Conservation (phyloP, 2,329 filamentous ascomycete species). For the Pseudogymnoascus sp. region DNA sequence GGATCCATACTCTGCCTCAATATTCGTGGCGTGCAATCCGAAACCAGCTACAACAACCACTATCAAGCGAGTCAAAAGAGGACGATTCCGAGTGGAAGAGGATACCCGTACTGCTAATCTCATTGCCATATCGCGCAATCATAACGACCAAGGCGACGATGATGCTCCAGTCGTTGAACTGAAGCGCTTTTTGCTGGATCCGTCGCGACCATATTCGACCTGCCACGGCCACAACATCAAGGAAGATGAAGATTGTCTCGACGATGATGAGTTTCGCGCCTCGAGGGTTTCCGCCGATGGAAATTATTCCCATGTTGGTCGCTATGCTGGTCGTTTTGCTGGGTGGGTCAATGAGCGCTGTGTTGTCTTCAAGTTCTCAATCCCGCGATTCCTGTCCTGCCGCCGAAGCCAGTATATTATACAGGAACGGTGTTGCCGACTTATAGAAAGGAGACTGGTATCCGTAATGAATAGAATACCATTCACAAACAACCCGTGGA, state of each 20-base stretch:
- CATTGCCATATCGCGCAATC: conserved; percentile 15
- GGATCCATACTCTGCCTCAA: no score
- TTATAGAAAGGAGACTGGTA: no score
- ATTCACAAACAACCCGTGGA: no score
- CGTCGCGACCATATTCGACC: conserved; percentile 18
- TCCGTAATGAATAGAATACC: no score
- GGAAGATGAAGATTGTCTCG: conserved; percentile 13
- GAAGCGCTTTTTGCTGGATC: conserved; percentile 8
- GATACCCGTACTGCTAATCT: neutral
- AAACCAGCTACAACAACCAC: neutral
- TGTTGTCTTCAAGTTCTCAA: no score
- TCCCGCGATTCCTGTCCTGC: no score
- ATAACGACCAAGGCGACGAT: conserved; percentile 14
- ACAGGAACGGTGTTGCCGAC: no score
- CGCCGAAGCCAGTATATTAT: no score
- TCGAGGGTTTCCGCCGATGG: neutral
- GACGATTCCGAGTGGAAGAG: neutral
- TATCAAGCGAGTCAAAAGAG: conserved; percentile 17
- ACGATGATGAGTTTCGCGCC: conserved; percentile 14
- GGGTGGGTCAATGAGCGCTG: no score
- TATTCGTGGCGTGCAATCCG: no score
- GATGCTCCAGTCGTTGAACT: conserved; percentile 17
- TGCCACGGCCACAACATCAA: conserved; percentile 14
- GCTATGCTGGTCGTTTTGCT: neutral
- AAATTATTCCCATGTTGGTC: neutral